These are phyloP conservation scores for Thraustochytrium sp. DNA, from an alignment of 352 stramenopile species.

Conservation along the genomic window DNA sequence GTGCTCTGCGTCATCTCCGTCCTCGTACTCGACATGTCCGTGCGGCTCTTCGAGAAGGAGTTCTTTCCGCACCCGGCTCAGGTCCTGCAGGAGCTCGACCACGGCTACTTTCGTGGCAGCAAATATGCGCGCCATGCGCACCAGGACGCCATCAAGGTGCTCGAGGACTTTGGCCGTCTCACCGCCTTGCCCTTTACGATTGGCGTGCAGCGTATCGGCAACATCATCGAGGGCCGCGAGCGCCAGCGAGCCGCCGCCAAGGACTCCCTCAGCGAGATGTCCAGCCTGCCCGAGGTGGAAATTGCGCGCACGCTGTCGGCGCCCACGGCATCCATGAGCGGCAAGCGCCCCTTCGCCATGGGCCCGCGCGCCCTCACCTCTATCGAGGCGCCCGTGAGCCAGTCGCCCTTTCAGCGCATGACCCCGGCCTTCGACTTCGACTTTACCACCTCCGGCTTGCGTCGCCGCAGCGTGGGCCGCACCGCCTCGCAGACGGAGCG, in stretches of 20 bases:
- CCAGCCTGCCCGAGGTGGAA: background rate
- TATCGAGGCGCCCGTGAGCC: background rate
- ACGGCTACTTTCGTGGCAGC: slow-evolving; percentile 18
- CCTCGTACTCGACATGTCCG: background rate
- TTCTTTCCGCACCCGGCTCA: slow-evolving; percentile 33
- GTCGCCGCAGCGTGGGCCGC: background rate
- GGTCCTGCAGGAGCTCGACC: slow-evolving; percentile 21
- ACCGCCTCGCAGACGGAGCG: background rate
- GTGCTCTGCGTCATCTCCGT: background rate
- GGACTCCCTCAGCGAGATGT: background rate
- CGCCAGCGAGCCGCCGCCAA: background rate
- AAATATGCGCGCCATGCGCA: slow-evolving; percentile 15
- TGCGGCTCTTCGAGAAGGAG: slow-evolving; percentile 4
- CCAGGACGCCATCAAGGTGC: slow-evolving; percentile 15
- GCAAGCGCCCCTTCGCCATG: too few species aligned
- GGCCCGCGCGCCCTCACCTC: background rate
- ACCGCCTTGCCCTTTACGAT: slow-evolving; percentile 3
- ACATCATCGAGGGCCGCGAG: slow-evolving; percentile 16
- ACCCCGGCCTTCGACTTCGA: slow-evolving; percentile 21
- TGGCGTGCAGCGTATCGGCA: background rate
- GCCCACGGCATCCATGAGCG: too few species aligned
- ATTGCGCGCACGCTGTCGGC: background rate
- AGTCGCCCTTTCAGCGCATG: background rate
- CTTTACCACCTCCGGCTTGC: background rate
- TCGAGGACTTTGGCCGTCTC: slow-evolving; percentile 11